A percentile compares a stretch with the other conserved stretches of the same genome.
Conservation (phyloP, 2,329 filamentous ascomycete genomes). For the Hortaea werneckii region DNA sequence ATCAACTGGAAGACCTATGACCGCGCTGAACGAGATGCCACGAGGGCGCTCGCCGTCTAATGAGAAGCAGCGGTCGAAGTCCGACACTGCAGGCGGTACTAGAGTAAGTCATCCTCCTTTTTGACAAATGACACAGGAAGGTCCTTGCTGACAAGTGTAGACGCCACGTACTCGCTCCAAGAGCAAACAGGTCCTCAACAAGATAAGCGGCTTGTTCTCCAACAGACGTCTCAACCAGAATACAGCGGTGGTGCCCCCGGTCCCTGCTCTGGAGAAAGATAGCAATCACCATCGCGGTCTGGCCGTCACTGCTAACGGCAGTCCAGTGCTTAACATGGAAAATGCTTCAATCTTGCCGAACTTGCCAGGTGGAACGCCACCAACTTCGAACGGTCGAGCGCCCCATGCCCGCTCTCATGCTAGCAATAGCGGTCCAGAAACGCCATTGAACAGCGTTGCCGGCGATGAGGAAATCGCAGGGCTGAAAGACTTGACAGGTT, state of each 20-base stretch:
- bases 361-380: constrained; percentile 5
- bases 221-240: constrained; percentile 17
- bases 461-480: not conserved
- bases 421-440: not conserved
- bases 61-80: not conserved
- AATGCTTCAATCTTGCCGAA: not conserved
- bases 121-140: not conserved
- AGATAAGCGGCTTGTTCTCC: constrained; percentile 20
- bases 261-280: not conserved
- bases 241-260: not conserved
- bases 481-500: not conserved
- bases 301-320: not conserved
- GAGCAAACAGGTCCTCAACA: constrained; percentile 19
- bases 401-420: not conserved
- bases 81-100: not conserved
- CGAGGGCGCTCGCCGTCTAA: constrained; percentile 6
- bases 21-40: not conserved
- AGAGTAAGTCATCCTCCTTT: constrained; percentile 1
- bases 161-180: constrained; percentile 17
- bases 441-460: constrained; percentile 1
- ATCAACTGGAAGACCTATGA: constrained; percentile 1
- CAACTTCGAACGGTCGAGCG: constrained; percentile 3
- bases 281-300: not conserved
- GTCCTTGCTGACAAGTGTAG: not conserved
- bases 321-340: not conserved